Evolutionary conservation across 176 grass and related monocot species (phyloP), one percentile per base, ranked within the genome.

Genomic region (Rhynchospora breviuscula): DNA sequence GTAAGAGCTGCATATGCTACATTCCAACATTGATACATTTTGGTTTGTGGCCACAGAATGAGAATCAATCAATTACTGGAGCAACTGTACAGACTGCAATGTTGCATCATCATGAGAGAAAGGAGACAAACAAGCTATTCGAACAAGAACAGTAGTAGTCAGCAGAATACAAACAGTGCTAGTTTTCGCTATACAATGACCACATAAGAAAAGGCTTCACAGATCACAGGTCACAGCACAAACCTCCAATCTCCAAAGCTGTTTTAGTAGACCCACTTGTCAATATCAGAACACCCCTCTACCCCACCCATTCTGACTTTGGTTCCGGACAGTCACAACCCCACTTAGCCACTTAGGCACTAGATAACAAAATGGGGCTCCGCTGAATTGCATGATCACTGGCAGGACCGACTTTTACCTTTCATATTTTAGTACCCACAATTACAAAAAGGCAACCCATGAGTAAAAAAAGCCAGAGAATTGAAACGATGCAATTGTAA

Each of bases 301-400:
- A 14, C 44, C 35, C 45, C 69, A 47, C 68, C 19, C 11, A 52
- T 35, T 6, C 69, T 73, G 67, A 73, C 69, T 51, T 47, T 51
- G 43, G 43, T 72, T 21, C 9, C 68, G 48, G 18, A 72, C 35
- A n/a, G n/a, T n/a, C n/a, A 7, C 18, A 59, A 19, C 45, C 46
- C 70, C 46, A 72, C 68, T 72, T 48, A 22, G 44, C 3, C 45
- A 74, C 72, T 76, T 76, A 26, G 14, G 13, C 48, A 76, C 48
- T 76, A 54, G 21, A 12, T 54, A 54, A 76, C 72, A 76, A 76
- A 54, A 76, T 29, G 26, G 72, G 48, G 48, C 48, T 76, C 21
- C 72, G 11, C 72, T 76, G 48, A 52, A 76, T 15, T 74, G 45
- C 46, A 74, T 74, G 18, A 74, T 74, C 43, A 48, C 22, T 72